Conservation (phyloP, 306 rosid species). For the Inga laurina region DNA sequence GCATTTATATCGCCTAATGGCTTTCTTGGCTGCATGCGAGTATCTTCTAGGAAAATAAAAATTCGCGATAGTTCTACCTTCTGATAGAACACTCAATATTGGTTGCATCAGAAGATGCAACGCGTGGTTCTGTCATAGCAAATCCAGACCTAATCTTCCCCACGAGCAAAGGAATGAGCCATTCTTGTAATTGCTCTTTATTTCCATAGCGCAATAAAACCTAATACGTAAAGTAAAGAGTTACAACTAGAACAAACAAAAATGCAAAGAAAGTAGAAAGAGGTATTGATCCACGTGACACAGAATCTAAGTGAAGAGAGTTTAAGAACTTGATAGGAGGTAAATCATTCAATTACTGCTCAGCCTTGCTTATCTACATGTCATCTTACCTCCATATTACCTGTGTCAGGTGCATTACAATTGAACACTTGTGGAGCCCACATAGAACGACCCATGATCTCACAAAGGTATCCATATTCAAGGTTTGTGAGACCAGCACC, state of each 20-base stretch:
- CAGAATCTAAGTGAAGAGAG: conserved; percentile 22
- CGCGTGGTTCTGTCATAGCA: conserved; percentile 92
- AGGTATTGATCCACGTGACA: conserved; percentile 3
- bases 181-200: conserved; percentile 73
- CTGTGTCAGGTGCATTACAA: conserved; percentile 95
- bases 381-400: conserved; percentile 94
- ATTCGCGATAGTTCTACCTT: conserved; percentile 52
- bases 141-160: conserved; percentile 94
- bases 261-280: conserved; percentile 6
- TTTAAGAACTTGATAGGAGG: not conserved
- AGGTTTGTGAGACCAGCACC: conserved; percentile 96
- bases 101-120: conserved; percentile 97
- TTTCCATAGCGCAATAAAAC: conserved; percentile 87
- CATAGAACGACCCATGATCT: conserved; percentile 89
- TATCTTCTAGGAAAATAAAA: not conserved
- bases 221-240: conserved; percentile 45
- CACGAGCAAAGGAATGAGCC: conserved; percentile 94
- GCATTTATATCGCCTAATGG: conserved; percentile 13
- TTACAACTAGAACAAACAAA: conserved; percentile 26
- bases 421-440: conserved; percentile 98
- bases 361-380: conserved; percentile 20
- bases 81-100: conserved; percentile 85
- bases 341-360: conserved; percentile 12
- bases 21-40: not conserved
- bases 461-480: conserved; percentile 96